Base-by-base conservation (phyloP, 2,329 filamentous ascomycete species). In the Botrytis medusae region DNA sequence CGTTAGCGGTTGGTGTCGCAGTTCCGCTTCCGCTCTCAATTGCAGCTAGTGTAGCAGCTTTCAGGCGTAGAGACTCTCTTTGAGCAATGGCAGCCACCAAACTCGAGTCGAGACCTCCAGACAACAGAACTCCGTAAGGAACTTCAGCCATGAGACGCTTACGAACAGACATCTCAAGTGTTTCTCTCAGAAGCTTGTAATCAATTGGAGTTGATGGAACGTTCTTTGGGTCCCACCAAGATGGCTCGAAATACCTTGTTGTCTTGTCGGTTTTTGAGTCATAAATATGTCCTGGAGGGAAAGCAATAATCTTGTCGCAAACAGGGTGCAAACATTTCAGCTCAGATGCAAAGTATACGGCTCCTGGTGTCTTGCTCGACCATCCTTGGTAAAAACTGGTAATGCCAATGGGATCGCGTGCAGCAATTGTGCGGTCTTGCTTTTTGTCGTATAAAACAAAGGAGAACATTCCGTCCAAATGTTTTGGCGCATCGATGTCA, bases 131-230 rank as follows among this genome's bases (percentile, higher is more conserved):
- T 83, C 96, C 96, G 82, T 98, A 99, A 25, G 96, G 96, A 51
- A 99, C 96, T 84, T 99, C 96, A 34, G 96, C 96, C 96, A 99
- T 99, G 82, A 99, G 87, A 77, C 96, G 92, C 86, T 99, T 99
- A 81, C 95, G 90, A 73, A 99, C 96, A 18, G 96, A 91, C 83
- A 91, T 93, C 87, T 98, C 96, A 74, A 99, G 87, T 1, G 92
- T 91, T 81, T 92, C 88, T 77, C 96, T 90, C 78, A 99, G 88
- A 71, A 89, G 82, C 86, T 92, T 97, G 82, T 94, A 90, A 84
- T 98, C 93, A 74, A 97, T 85, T 0, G 95, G 94, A 29, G 87
- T 91, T 71, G 91, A 87, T 25, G 96, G 96, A 57, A 97, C 88
- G 80, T 89, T 92, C 80, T 87, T 84, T 61, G 92, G 90, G 80